Conservation (phyloP, 345 rosid species). For the Acer saccharum region DNA sequence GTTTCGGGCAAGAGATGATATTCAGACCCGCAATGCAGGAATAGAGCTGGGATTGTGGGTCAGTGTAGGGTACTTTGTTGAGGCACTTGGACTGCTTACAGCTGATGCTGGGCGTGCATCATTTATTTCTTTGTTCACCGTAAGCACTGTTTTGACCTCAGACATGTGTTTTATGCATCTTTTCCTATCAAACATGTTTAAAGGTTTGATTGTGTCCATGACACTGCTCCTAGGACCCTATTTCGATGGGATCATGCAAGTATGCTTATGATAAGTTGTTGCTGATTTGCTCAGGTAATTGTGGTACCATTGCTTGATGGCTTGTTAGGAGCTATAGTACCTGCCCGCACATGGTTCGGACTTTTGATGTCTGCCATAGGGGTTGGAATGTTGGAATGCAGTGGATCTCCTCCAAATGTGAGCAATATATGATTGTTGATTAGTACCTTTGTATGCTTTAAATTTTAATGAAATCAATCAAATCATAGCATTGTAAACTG, state of each 20-base stretch:
- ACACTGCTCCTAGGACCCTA: neutral
- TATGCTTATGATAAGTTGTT: neutral
- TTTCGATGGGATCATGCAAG: neutral
- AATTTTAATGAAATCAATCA: neutral
- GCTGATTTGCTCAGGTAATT: conserved; percentile 21
- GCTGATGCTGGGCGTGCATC: conserved; percentile 35
- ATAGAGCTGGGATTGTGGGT: conserved; percentile 31
- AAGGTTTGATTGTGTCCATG: neutral
- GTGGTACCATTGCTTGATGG: conserved; percentile 34
- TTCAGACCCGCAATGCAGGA: conserved; percentile 25
- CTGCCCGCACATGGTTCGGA: conserved; percentile 33
- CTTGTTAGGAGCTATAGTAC: conserved; percentile 23
- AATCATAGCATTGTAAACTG: neutral
- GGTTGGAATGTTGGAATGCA: conserved; percentile 28
- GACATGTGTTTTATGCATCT: neutral
- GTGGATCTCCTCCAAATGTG: conserved; percentile 36
- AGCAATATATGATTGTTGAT: neutral
- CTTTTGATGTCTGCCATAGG: conserved; percentile 26
- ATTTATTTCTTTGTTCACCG: conserved; percentile 25
- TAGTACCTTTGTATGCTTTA: neutral
- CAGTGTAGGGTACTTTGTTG: conserved; percentile 27
- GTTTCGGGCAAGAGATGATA: conserved; percentile 20
- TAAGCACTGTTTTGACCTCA: conserved; percentile 3
- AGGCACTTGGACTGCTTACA: conserved; percentile 27
- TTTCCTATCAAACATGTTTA: neutral